These are phyloP conservation scores for Schizophyllum amplum DNA, from an alignment of 1,284 basidiomycete species.

Conservation along the genomic window DNA sequence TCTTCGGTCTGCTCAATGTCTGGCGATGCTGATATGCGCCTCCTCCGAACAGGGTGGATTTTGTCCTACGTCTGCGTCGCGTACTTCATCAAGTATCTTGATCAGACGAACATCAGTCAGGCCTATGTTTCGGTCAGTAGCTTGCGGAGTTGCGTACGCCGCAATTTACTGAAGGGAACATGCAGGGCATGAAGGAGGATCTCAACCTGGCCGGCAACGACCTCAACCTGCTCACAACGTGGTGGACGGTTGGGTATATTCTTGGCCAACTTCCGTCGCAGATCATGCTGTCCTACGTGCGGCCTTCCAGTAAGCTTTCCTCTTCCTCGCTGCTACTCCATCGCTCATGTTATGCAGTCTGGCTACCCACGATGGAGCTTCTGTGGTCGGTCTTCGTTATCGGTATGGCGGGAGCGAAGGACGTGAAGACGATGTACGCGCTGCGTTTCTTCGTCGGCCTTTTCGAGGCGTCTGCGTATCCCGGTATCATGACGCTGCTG, in stretches of 20 bases:
- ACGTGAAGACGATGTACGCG: conserved; percentile 7
- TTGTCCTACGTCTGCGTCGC: not conserved
- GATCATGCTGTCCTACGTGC: not conserved
- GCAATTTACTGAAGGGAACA: not conserved
- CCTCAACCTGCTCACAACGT: conserved; percentile 28
- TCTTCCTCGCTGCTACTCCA: not conserved
- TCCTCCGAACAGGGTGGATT: not conserved
- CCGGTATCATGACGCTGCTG: conserved; percentile 7
- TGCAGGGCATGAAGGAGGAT: conserved; percentile 52
- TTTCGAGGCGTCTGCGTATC: conserved; percentile 7
- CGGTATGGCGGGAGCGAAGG: conserved; percentile 5
- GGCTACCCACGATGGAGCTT: conserved; percentile 3
- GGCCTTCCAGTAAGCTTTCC: not conserved
- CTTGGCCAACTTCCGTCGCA: conserved; percentile 7
- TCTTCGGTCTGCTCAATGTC: not conserved
- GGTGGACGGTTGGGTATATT: conserved; percentile 7
- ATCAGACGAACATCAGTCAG: conserved; percentile 39
- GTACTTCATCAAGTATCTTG: conserved; percentile 28
- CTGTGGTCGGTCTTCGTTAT: conserved; percentile 8
- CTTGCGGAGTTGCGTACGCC: not conserved
- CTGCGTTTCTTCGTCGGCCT: conserved; percentile 8
- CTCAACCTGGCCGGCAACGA: conserved; percentile 47
- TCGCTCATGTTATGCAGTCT: not conserved
- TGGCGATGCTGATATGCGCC: not conserved
- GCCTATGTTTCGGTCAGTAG: conserved; percentile 39